Conservation (phyloP, 352 stramenopile genomes). For the Phytophthora vignae region DNA sequence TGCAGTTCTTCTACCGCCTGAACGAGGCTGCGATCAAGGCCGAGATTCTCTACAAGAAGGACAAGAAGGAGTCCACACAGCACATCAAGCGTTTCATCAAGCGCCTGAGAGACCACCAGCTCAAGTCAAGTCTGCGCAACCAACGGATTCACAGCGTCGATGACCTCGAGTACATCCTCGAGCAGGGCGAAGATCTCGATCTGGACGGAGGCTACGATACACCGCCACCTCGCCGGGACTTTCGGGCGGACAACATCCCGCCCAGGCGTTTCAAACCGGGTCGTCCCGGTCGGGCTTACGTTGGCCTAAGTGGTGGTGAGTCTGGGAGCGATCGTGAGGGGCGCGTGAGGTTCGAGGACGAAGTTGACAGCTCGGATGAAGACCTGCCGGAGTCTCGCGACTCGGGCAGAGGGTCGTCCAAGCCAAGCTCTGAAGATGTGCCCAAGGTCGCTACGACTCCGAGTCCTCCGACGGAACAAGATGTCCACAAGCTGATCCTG, state of each 20-base stretch:
- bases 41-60: neutral
- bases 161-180: neutral
- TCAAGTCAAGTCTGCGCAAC: neutral
- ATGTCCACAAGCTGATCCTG: neutral
- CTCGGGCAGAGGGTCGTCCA: neutral
- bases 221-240: neutral
- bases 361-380: neutral
- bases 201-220: neutral
- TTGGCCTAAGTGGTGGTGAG: neutral
- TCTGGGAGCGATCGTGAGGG: neutral
- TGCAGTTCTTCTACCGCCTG: constrained; percentile 9
- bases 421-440: neutral
- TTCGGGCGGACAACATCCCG: neutral
- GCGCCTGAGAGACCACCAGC: neutral
- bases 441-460: neutral
- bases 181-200: neutral
- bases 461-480: neutral
- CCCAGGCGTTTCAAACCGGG: neutral
- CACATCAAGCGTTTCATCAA: constrained; percentile 14
- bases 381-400: neutral
- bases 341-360: neutral
- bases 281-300: neutral
- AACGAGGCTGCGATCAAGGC: constrained; percentile 8
- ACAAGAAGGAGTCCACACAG: neutral
- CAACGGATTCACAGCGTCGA: neutral